Percentiles rank a stretch among this genome's conserved stretches.
Conservation (phyloP, 768 basidiomycete species). For the Podaxis carcinomalis region DNA sequence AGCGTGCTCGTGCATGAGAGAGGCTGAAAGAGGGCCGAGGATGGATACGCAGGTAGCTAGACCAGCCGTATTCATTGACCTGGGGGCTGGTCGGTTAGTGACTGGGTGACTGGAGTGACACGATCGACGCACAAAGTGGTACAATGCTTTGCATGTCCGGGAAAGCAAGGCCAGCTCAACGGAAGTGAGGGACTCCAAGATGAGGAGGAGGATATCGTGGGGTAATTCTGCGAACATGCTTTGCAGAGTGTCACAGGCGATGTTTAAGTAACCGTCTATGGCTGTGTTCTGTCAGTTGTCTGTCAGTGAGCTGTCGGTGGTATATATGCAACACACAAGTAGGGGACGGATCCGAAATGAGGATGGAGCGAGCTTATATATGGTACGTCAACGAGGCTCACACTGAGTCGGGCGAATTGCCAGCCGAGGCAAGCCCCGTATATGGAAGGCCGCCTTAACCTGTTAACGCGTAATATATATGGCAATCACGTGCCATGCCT, state of each 20-base stretch:
- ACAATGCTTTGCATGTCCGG: constrained; percentile 32
- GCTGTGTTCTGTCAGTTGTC: no score
- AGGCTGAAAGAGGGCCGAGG: constrained; percentile 54
- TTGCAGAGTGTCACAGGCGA: background rate
- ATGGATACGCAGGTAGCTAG: constrained; percentile 42
- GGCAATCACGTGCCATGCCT: background rate
- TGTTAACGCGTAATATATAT: background rate
- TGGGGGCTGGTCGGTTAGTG: constrained; percentile 21
- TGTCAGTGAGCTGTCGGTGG: no score
- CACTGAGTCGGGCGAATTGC: background rate
- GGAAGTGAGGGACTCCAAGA: constrained; percentile 42
- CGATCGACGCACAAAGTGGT: constrained; percentile 38
- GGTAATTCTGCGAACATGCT: constrained; percentile 37
- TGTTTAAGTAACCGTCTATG: no score
- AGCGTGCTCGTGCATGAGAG: constrained; percentile 33
- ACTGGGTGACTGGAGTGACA: background rate
- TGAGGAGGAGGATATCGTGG: constrained; percentile 50
- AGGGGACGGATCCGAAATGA: background rate
- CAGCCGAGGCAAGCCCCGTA: background rate
- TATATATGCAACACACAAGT: no score
- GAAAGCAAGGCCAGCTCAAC: constrained; percentile 40
- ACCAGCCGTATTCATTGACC: constrained; percentile 65
- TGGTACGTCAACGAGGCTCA: background rate
- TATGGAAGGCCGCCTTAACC: background rate
- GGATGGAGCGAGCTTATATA: background rate